Conservation (phyloP, 2,329 filamentous ascomycete species). For the Aspergillus melleus region DNA sequence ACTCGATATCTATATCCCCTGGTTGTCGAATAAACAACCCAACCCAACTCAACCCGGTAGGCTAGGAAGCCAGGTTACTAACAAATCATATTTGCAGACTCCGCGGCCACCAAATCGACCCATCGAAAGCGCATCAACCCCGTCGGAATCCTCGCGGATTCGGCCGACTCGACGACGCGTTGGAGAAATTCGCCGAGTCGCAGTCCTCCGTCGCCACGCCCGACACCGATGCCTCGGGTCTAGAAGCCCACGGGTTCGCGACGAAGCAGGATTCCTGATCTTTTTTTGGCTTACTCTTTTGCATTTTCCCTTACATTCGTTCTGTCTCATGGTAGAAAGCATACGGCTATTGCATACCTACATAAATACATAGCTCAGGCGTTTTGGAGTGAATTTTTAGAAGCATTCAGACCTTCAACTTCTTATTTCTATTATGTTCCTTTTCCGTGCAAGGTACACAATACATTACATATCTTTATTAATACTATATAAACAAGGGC, state of each 20-base stretch:
- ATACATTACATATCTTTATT: too few relatives aligned
- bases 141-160: conserved; percentile 70
- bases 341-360: not conserved
- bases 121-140: conserved; percentile 60
- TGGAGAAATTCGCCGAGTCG: conserved; percentile 49
- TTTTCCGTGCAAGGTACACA: too few relatives aligned
- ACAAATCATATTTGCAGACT: conserved; percentile 44
- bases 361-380: conserved; percentile 1
- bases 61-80: not conserved
- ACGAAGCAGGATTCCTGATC: conserved; percentile 33
- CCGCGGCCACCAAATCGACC: conserved; percentile 80
- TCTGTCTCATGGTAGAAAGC: not conserved
- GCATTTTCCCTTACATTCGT: not conserved
- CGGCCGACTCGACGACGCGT: conserved; percentile 56
- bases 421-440: not conserved
- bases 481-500: too few relatives aligned
- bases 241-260: conserved; percentile 60
- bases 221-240: conserved; percentile 51
- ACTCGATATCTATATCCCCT: not conserved
- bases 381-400: not conserved
- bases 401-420: not conserved
- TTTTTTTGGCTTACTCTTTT: not conserved
- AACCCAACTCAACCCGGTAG: not conserved
- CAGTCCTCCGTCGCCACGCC: conserved; percentile 53
- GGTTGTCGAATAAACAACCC: not conserved